Conservation (phyloP, 1,284 basidiomycete genomes). For the Ganoderma sinense region DNA sequence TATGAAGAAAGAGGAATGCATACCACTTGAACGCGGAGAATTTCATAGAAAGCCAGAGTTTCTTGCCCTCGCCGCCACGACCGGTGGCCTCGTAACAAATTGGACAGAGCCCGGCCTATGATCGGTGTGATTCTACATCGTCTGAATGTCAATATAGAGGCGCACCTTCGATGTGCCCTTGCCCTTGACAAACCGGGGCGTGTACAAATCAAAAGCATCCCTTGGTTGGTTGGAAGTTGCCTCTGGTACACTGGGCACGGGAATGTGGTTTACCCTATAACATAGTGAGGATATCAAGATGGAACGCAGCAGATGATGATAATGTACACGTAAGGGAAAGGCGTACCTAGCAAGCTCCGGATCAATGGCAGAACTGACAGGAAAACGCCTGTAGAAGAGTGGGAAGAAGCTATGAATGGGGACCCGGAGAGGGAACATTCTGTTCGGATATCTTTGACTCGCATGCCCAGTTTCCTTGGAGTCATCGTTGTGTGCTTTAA, state of each 20-base stretch:
- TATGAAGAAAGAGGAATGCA: conserved; percentile 12
- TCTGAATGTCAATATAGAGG: not conserved
- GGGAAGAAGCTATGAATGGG: conserved; percentile 56
- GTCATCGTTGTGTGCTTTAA: conserved; percentile 1
- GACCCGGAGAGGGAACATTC: conserved; percentile 57
- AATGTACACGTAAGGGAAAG: conserved; percentile 18
- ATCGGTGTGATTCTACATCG: not conserved
- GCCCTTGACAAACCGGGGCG: conserved; percentile 79
- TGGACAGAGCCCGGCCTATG: conserved; percentile 72
- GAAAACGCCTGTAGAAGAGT: conserved; percentile 72
- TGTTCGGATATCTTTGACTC: conserved; percentile 36
- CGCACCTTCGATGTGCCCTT: conserved; percentile 64
- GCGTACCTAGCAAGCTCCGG: conserved; percentile 35
- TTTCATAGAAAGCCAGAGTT: conserved; percentile 79
- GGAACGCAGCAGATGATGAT: not conserved
- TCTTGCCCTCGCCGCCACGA: conserved; percentile 70
- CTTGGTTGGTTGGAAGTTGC: conserved; percentile 67
- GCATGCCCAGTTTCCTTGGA: not conserved
- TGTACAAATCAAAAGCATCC: conserved; percentile 71
- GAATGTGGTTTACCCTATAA: conserved; percentile 7
- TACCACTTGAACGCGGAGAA: conserved; percentile 84
- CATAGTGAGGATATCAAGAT: no score
- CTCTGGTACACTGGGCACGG: conserved; percentile 44
- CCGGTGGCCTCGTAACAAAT: conserved; percentile 69
- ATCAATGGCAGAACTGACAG: conserved; percentile 60